Conservation (phyloP, 2,329 filamentous ascomycete genomes). For the Cercospora janseana region DNA sequence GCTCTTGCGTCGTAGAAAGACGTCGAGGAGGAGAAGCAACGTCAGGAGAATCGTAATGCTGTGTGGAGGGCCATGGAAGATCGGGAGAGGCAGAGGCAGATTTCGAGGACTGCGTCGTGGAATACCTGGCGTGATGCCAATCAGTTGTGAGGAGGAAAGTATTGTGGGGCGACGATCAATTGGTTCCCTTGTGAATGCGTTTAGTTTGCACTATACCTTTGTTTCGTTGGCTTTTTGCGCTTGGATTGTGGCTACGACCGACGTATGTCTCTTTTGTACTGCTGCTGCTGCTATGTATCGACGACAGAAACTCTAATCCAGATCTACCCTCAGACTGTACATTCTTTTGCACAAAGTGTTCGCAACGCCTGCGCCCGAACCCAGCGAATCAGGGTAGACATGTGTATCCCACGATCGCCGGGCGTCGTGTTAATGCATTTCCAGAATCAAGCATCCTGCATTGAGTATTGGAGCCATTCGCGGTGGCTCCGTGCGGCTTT, state of each 20-base stretch:
- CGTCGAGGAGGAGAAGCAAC: conserved; percentile 8
- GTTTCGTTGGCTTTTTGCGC: conserved; percentile 2
- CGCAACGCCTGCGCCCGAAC: too few relatives aligned
- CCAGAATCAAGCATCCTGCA: conserved; percentile 42
- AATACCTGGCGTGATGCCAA: conserved; percentile 14
- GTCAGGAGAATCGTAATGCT: conserved; percentile 7
- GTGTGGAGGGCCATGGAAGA: conserved; percentile 10
- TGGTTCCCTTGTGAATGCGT: background rate
- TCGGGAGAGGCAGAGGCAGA: conserved; percentile 6
- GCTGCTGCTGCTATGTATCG: background rate
- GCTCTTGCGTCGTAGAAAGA: conserved; percentile 26
- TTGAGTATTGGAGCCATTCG: conserved; percentile 47
- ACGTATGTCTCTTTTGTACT: too few relatives aligned
- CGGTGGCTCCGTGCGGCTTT: conserved; percentile 42
- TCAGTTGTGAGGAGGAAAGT: conserved; percentile 2
- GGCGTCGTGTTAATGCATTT: conserved; percentile 41
- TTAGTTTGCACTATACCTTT: conserved; percentile 11
- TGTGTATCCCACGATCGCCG: conserved; percentile 12
- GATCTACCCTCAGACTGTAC: background rate
- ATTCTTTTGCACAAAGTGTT: too few relatives aligned
- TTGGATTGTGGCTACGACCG: background rate
- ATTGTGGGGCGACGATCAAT: background rate
- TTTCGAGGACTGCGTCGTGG: conserved; percentile 8
- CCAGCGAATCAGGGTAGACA: too few relatives aligned
- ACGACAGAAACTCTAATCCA: background rate